Evolutionary conservation across 148 eudicot genomes (phyloP).

Genomic region (Vaccinium darrowii): DNA sequence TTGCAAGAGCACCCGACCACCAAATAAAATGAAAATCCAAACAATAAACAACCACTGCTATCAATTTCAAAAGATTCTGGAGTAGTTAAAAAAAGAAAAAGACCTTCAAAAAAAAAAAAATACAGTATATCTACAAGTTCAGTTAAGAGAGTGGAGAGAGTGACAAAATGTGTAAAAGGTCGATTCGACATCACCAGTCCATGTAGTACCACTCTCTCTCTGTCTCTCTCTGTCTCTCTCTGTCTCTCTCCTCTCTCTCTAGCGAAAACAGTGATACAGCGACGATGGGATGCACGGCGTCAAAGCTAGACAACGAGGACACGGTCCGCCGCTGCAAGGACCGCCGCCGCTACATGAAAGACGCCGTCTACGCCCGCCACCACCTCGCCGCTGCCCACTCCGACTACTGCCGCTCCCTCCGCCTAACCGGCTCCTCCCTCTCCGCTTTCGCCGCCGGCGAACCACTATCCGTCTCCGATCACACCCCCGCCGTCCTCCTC

Average conservation of each 20-base stretch:
- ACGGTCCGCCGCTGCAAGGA: slow-evolving; percentile 97
- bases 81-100: no score
- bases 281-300: slow-evolving; percentile 78
- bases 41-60: not conserved
- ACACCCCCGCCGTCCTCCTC: slow-evolving; percentile 73
- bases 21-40: not conserved
- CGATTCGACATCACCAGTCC: not conserved
- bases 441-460: slow-evolving; percentile 76
- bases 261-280: not conserved
- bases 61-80: not conserved
- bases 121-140: not conserved
- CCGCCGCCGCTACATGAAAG: slow-evolving; percentile 82
- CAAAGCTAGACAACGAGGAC: slow-evolving; percentile 93
- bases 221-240: slow-evolving; percentile 3
- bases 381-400: slow-evolving; percentile 95
- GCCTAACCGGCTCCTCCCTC: slow-evolving; percentile 75
- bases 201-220: not conserved
- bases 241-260: not conserved
- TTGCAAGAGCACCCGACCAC: no score
- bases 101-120: no score
- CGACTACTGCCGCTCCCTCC: slow-evolving; percentile 87
- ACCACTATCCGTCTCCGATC: slow-evolving; percentile 70
- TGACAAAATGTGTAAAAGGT: not conserved
- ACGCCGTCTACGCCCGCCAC: slow-evolving; percentile 88
- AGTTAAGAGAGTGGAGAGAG: not conserved